These are phyloP conservation scores for Leptodermis oblonga DNA, from an alignment of 257 asterid species.

Conservation along the genomic window DNA sequence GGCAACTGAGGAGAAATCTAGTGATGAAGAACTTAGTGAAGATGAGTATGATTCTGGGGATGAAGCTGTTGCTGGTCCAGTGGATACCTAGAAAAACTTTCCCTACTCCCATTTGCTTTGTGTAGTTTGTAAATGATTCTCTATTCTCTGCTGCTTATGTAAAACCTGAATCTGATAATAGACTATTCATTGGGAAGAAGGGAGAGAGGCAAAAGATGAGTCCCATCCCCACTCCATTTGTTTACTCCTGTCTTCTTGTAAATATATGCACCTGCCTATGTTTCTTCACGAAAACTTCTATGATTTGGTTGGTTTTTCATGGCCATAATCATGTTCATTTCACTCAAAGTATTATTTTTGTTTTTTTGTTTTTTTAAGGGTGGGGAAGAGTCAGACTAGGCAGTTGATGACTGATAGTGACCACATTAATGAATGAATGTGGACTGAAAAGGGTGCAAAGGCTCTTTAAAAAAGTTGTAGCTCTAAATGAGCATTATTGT, in stretches of 20 bases:
- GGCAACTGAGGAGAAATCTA: constrained; percentile 57
- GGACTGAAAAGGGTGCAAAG: too few species aligned
- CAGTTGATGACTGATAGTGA: too few species aligned
- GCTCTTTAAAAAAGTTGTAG: too few species aligned
- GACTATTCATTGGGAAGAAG: constrained; percentile 39
- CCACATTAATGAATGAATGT: too few species aligned
- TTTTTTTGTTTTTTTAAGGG: too few species aligned
- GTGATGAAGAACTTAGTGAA: constrained; percentile 72
- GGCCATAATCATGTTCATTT: background rate
- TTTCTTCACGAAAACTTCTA: constrained; percentile 11
- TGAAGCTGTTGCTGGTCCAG: constrained; percentile 73
- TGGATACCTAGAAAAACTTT: constrained; percentile 54
- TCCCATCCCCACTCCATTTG: constrained; percentile 15
- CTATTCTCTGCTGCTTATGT: constrained; percentile 21
- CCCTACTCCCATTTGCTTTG: constrained; percentile 2
- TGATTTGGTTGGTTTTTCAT: background rate
- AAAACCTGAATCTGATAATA: constrained; percentile 23
- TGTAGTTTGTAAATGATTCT: constrained; percentile 38
- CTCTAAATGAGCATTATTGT: too few species aligned
- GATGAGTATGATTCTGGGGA: constrained; percentile 69
- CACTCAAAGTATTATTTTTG: too few species aligned
- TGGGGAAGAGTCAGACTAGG: too few species aligned
- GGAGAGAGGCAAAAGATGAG: constrained; percentile 29
- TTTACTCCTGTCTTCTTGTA: constrained; percentile 28
- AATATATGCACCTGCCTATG: constrained; percentile 18